Conservation (phyloP, 345 rosid species). For the Nephelium lappaceum region DNA sequence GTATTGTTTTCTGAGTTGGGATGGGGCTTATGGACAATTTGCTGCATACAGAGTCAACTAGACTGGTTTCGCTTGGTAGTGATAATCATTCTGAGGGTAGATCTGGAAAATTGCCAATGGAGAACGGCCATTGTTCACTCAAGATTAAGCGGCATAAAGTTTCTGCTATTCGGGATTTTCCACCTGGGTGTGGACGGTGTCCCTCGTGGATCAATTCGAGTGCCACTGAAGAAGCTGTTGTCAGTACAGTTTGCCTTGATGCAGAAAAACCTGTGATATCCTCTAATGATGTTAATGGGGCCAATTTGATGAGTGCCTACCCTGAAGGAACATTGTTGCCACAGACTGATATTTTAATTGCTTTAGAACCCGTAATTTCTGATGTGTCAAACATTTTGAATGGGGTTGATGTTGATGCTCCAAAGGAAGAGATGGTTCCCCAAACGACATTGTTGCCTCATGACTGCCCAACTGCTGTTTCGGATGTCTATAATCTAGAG, state of each 20-base stretch:
- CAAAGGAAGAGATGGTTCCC: conserved; percentile 13
- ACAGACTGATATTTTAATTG: conserved; percentile 15
- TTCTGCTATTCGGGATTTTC: conserved; percentile 54
- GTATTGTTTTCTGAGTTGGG: conserved; percentile 27
- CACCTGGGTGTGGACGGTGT: conserved; percentile 49
- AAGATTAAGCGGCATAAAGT: conserved; percentile 48
- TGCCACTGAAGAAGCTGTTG: conserved; percentile 15
- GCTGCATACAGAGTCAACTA: conserved; percentile 38
- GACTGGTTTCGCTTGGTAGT: conserved; percentile 30
- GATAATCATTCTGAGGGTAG: conserved; percentile 33
- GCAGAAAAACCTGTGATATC: conserved; percentile 6
- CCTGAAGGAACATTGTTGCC: conserved; percentile 2
- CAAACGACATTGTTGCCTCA: neutral
- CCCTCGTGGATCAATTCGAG: conserved; percentile 17
- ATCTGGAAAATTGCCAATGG: conserved; percentile 25
- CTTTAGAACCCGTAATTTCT: conserved; percentile 12
- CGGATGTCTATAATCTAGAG: conserved; percentile 7
- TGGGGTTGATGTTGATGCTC: conserved; percentile 19
- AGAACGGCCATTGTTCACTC: conserved; percentile 32
- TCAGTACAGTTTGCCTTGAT: conserved; percentile 8
- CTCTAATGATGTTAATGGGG: conserved; percentile 16
- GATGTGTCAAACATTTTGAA: conserved; percentile 15
- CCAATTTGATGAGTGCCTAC: conserved; percentile 9
- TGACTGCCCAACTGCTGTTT: neutral
- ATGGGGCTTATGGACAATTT: conserved; percentile 42